Percentiles rank a stretch among this genome's conserved stretches.
Conservation (phyloP, 768 basidiomycete genomes). For the Tricholoma terreum region DNA sequence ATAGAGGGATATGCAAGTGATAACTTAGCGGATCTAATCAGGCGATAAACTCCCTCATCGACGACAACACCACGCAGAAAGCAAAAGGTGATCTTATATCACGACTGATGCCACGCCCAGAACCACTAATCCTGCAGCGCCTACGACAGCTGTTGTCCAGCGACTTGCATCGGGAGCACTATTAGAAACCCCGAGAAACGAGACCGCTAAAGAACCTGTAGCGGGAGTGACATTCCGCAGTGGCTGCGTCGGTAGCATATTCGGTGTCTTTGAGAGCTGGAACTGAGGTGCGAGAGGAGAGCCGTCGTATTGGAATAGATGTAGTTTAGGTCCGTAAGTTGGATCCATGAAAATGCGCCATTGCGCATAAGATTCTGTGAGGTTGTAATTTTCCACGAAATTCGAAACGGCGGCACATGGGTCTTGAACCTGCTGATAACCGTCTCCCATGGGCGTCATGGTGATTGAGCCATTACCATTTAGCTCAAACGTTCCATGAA, state of each 20-base stretch:
- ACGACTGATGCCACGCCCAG: constrained; percentile 26
- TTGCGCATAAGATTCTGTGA: constrained; percentile 56
- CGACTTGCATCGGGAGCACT: constrained; percentile 20
- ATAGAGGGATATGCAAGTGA: constrained; percentile 13
- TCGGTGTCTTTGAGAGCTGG: constrained; percentile 66
- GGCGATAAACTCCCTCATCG: constrained; percentile 2
- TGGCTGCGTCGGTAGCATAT: constrained; percentile 77
- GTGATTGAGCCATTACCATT: constrained; percentile 77
- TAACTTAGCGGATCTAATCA: constrained; percentile 10
- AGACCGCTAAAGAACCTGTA: constrained; percentile 11
- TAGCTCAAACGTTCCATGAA: constrained; percentile 75
- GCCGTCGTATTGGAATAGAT: constrained; percentile 78
- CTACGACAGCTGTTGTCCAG: constrained; percentile 22
- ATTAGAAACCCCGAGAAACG: constrained; percentile 19
- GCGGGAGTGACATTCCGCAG: constrained; percentile 50
- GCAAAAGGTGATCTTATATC: constrained; percentile 22
- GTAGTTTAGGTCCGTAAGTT: constrained; percentile 60
- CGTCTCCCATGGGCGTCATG: constrained; percentile 75
- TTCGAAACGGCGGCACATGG: constrained; percentile 88
- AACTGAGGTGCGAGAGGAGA: constrained; percentile 69
- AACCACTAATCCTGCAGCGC: constrained; percentile 27
- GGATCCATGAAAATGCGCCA: constrained; percentile 79
- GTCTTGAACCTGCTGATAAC: constrained; percentile 93
- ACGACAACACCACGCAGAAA: constrained; percentile 8
- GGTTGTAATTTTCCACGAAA: constrained; percentile 81